Evolutionary conservation across 495 filamentous ascomycete genomes (phyloP), one percentile per base, ranked within the genome.

Genomic region (Penicillium robsamsonii): DNA sequence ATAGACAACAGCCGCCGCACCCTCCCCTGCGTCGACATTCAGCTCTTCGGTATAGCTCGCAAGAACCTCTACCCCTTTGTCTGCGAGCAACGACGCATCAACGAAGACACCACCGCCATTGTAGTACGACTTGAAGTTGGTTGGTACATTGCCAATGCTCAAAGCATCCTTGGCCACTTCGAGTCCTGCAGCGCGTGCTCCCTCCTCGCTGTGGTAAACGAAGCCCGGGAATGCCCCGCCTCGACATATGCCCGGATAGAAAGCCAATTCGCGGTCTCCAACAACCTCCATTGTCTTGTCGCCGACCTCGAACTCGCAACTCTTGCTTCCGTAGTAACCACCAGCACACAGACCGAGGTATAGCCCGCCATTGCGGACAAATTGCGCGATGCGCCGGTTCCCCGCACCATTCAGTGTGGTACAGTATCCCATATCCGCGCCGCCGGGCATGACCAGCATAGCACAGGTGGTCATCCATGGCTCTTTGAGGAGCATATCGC

Each of bases 41-140:
- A 96, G 68, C 7, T 86, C 75, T 45, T 88, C 86, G 0, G 79
- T 81, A 67, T 92, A 98, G 58, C 81, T 87, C 13, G 94, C 93
- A 22, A 98, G 74, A 7, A 96, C 79, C 68, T 97, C 85, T 10
- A 96, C 83, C 2, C 85, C 86, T 59, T 76, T 68, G 40, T 84
- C 80, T 33, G 76, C 74, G 52, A 81, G 79, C 45, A 79, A 77
- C 2, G 79, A 78, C 17, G 89, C 87, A 74, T 94, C 86, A 10
- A 95, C 87, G 77, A 96, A 98, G n/a, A 95, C 85, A 10, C 95
- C 92, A 3, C 94, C 94, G 4, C 94, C 94, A 70, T 98, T 98
- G 68, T 93, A 96, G 66, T 98, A 98, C 11, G 83, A 86, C 43
- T 77, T 76, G 61, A 97, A 92, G 0, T 71, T 74, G 2, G 84